These are phyloP conservation scores for Phragmites australis DNA, from an alignment of 176 grass and related monocot species.

Conservation along the genomic window DNA sequence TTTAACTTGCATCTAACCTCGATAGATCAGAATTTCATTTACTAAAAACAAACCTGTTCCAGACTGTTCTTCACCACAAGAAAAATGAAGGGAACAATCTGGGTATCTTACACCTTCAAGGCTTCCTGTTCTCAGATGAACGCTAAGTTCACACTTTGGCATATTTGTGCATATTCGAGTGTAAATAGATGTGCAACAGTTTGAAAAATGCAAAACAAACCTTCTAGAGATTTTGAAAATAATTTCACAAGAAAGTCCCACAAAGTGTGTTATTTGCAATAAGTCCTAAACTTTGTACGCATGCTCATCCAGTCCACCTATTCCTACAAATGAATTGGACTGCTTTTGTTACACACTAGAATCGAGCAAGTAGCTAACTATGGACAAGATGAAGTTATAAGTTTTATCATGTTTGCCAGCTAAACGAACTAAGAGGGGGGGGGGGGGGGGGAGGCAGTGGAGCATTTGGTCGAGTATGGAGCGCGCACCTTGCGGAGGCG, in stretches of 20 bases:
- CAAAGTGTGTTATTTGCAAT: neutral
- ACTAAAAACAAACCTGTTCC: neutral
- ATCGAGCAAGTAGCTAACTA: neutral
- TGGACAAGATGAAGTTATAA: neutral
- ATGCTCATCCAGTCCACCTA: neutral
- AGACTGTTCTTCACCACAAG: neutral
- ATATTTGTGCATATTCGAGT: neutral
- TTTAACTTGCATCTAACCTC: too few relatives aligned
- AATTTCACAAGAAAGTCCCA: neutral
- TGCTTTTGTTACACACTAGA: too few relatives aligned
- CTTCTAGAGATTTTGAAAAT: neutral
- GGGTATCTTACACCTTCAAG: neutral
- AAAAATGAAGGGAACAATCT: neutral
- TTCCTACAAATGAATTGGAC: neutral
- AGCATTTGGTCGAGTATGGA: slow-evolving; percentile 47
- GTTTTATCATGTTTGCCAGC: neutral
- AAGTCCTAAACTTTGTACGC: neutral
- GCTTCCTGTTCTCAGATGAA: neutral
- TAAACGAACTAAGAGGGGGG: neutral
- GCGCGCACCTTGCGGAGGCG: slow-evolving; percentile 71
- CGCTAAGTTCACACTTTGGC: neutral
- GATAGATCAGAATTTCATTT: neutral
- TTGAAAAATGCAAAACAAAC: too few relatives aligned
- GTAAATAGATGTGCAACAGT: too few relatives aligned
- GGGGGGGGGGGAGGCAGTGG: neutral